Evolutionary conservation across 2,329 filamentous ascomycete genomes (phyloP).

Genomic region (Penicillium capsulatum): DNA sequence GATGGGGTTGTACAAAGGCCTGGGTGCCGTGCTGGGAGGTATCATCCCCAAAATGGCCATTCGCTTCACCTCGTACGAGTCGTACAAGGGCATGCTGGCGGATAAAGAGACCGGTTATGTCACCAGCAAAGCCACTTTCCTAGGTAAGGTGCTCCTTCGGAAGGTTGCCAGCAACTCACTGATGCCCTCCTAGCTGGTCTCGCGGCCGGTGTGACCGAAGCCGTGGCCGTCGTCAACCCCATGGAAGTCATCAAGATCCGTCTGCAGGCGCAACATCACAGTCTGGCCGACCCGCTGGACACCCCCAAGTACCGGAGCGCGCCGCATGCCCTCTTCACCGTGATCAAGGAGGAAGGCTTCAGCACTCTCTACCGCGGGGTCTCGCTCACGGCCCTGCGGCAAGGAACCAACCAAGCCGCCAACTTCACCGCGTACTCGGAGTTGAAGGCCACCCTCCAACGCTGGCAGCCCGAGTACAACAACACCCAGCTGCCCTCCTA

Average conservation of each 20-base stretch:
- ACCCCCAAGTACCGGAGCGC: constrained; percentile 96
- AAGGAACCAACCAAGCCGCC: constrained; percentile 95
- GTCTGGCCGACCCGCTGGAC: constrained; percentile 93
- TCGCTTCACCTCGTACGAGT: constrained; percentile 94
- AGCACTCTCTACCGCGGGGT: constrained; percentile 90
- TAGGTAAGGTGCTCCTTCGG: constrained; percentile 49
- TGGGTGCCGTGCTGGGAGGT: constrained; percentile 92
- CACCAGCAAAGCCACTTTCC: constrained; percentile 66
- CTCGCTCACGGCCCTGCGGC: constrained; percentile 83
- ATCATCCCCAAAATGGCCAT: constrained; percentile 99
- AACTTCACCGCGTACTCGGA: constrained; percentile 98
- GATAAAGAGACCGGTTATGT: constrained; percentile 64
- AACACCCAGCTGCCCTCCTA: constrained; percentile 69
- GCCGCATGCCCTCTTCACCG: constrained; percentile 76
- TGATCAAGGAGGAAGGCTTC: constrained; percentile 84
- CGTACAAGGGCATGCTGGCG: constrained; percentile 81
- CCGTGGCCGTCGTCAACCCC: constrained; percentile 90
- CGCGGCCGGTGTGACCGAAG: constrained; percentile 89
- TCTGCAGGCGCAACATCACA: constrained; percentile 95
- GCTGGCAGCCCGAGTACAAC: constrained; percentile 65
- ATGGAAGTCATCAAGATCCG: constrained; percentile 99
- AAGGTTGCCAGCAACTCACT: neutral
- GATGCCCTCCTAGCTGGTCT: constrained; percentile 63
- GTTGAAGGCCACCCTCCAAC: constrained; percentile 74
- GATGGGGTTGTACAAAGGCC: constrained; percentile 90